Base-by-base conservation (phyloP, 2,329 filamentous ascomycete genomes). In the Clarireedia homoeocarpa region DNA sequence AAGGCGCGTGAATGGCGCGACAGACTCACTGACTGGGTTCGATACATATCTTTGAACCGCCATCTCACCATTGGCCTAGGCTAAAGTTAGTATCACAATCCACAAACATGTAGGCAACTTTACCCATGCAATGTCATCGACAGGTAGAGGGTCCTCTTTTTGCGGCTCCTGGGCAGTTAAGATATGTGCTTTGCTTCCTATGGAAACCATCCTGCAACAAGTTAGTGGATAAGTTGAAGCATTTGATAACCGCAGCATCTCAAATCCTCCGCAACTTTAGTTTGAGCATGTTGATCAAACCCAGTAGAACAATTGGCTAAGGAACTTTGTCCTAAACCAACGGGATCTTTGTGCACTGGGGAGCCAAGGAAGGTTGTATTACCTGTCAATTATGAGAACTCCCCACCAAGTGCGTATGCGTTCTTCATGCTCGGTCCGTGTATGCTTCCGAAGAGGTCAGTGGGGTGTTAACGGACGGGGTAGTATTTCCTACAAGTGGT, bases 1-100 rank as follows among this genome's bases (percentile, higher is more conserved):
- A 44, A 83, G 72, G 56, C 78, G 75, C 4, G 77, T 75, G 67
- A 79, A 82, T 42, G 79, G 70, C 20, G 74, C 72, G 54, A 76
- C 63, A 7, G 75, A 62, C 7, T 77, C 75, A 27, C 71, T 71
- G 58, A 77, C 67, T 15, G 79, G 70, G 20, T 44, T 61, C 12
- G 57, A 61, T 17, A 66, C 71, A 47, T 69, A 58, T 24, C 57
- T 60, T 44, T 70, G 66, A 20, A 64, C 53, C 5, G 63, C 58
- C 51, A 71, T 67, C 48, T 72, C 68, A 47, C 72, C 72, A 17
- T 67, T 58, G 53, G 75, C 72, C 71, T 73, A 56, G 7, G 27
- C 12, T 17, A 14, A 26, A 15, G 14, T 48, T 34, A 48, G 51
- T 63, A 59, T 44, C 30, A n/a, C n/a, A 17, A 15, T 24, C 15